Evolutionary conservation across 2,329 filamentous ascomycete species (phyloP).

Genomic region (Monosporascus sp.): DNA sequence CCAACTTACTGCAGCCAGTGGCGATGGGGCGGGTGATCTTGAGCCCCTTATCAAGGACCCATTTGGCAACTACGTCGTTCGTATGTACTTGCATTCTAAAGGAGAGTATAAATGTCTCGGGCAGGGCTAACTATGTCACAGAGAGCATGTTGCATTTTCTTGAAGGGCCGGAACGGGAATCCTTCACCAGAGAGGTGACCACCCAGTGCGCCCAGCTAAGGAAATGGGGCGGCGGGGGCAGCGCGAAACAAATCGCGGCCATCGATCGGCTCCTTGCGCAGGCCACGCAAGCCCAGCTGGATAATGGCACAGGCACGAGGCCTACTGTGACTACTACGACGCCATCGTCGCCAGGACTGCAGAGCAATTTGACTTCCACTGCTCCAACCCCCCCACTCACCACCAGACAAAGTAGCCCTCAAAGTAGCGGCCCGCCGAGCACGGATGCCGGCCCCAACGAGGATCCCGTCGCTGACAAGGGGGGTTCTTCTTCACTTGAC

Average conservation of each 20-base stretch:
- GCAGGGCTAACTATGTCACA: constrained; percentile 34
- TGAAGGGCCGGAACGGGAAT: constrained; percentile 52
- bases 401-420: constrained; percentile 63
- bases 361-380: constrained; percentile 45
- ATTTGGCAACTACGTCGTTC: constrained; percentile 94
- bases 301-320: constrained; percentile 2
- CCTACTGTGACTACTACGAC: constrained; percentile 17
- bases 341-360: constrained; percentile 32
- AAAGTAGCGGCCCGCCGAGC: constrained; percentile 61
- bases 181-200: constrained; percentile 52
- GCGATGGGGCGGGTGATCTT: constrained; percentile 65
- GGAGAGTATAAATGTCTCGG: too few relatives aligned
- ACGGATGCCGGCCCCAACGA: constrained; percentile 52
- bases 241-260: constrained; percentile 49
- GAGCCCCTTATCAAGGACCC: constrained; percentile 79
- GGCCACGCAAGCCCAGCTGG: constrained; percentile 8
- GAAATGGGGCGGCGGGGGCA: constrained; percentile 57
- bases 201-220: constrained; percentile 57
- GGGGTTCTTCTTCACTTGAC: constrained; percentile 6
- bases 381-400: constrained; percentile 63
- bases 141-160: constrained; percentile 73
- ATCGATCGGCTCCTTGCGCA: constrained; percentile 48
- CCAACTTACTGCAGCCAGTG: constrained; percentile 53
- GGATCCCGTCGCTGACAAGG: constrained; percentile 26
- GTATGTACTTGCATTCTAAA: constrained; percentile 52